phyloP scores from a whole-genome alignment of 345 rosid genomes.

The Gossypium bickii region DNA sequence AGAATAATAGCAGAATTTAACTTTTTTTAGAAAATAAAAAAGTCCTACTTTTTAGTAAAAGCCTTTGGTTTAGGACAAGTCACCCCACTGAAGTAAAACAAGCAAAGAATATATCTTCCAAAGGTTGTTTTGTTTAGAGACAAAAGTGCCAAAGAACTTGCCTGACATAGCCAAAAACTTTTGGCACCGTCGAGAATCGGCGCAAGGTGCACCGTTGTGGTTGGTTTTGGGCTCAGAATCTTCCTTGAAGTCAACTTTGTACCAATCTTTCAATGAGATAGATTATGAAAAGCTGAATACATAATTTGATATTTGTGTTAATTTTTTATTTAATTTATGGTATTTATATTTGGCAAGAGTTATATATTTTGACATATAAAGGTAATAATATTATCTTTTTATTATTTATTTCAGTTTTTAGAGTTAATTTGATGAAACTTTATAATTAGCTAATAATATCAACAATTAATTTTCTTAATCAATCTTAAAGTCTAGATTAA shows the following conservation, averaged over 20 bases:
- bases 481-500: too few species aligned
- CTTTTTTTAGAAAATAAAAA: neutral
- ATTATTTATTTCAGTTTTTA: too few species aligned
- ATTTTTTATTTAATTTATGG: too few species aligned
- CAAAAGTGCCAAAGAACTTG: neutral
- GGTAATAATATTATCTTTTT: too few species aligned
- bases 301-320: too few species aligned
- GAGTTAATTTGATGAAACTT: too few species aligned
- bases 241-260: neutral
- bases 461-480: too few species aligned
- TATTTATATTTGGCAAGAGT: too few species aligned
- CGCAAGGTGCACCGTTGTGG: neutral
- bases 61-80: constrained; percentile 16
- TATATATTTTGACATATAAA: fast-evolving
- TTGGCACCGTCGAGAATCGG: neutral
- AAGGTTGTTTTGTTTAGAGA: neutral
- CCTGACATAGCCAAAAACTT: neutral
- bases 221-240: neutral
- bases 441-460: too few species aligned
- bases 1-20: too few species aligned
- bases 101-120: constrained; percentile 30
- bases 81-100: constrained; percentile 24
- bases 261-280: neutral
- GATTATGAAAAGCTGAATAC: neutral
- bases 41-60: neutral